These are phyloP conservation scores for Fusarium keratoplasticum DNA, from an alignment of 2,329 filamentous ascomycete genomes.

Conservation along the genomic window DNA sequence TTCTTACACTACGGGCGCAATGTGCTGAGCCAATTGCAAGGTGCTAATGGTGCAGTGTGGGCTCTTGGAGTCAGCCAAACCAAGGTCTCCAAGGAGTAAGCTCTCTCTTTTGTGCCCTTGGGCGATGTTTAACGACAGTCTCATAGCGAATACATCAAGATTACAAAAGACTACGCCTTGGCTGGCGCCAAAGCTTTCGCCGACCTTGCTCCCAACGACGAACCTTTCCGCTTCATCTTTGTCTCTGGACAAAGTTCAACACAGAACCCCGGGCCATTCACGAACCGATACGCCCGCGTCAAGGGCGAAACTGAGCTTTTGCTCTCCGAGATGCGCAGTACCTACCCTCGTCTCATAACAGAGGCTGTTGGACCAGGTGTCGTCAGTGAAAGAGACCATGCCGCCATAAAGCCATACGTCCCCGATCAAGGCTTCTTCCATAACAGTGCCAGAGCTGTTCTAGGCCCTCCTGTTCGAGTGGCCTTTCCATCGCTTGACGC, in stretches of 20 bases:
- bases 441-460: background rate
- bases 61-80: constrained; percentile 34
- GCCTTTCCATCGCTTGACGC: constrained; percentile 8
- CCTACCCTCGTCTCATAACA: constrained; percentile 1
- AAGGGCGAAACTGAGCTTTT: constrained; percentile 30
- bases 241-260: constrained; percentile 25
- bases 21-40: constrained; percentile 21
- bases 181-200: constrained; percentile 28
- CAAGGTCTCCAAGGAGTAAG: constrained; percentile 32
- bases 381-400: constrained; percentile 28
- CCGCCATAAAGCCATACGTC: constrained; percentile 22
- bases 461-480: constrained; percentile 3
- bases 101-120: background rate
- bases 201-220: constrained; percentile 5
- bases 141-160: constrained; percentile 25
- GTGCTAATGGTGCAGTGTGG: constrained; percentile 32
- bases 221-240: constrained; percentile 33
- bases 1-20: constrained; percentile 18
- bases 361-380: constrained; percentile 26
- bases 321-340: constrained; percentile 17
- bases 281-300: constrained; percentile 19
- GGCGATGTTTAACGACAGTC: background rate
- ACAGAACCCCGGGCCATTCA: constrained; percentile 16
- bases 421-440: constrained; percentile 14
- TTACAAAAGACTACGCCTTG: constrained; percentile 29